Evolutionary conservation across 345 rosid species (phyloP), one percentile per base, ranked within the genome.

Genomic region (Syzygium oleosum): DNA sequence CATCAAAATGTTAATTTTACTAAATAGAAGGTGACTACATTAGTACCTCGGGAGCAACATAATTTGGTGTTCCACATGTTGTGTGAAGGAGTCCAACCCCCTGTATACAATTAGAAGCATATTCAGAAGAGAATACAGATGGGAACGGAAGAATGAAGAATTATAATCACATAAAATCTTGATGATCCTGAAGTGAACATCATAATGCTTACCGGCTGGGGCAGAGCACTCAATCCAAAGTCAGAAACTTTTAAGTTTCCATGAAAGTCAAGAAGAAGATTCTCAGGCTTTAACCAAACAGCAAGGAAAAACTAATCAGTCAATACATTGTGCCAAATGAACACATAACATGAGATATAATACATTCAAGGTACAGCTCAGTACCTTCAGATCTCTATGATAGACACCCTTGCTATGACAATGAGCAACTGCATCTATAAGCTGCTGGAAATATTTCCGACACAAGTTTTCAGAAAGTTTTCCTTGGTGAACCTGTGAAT

Each of bases 11-110:
- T 73, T 21, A 9, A 73, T 34, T 34, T 73, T 73, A 73, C 80
- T 34, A 9, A 17, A 73, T 14, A 73, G 46, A 73, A 73, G 49
- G 80, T 19, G 80, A 73, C 22, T 73, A 73, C 13, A 19, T 34
- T 34, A 34, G 25, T 90, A 93, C 94, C 94, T 93, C 93, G 16
- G 97, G 97, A 38, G 97, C 97, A 86, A 95, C 90, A 90, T 95
- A 95, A 91, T 95, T 94, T 31, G 99, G 99, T 84, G 98, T 97
- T 90, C 99, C 99, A 90, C 99, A 97, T 51, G 97, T 94, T 12
- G 99, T 97, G 85, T 91, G 95, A 84, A 96, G 94, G 88, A 97
- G 97, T 85, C 87, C 93, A 78, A 87, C 93, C 79, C 95, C 95
- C 97, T 94, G 88, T 63, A 56, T 65, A 89, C 68, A 59, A 49